Base-by-base conservation (phyloP, 2,329 filamentous ascomycete genomes). In the Penicillium concentricum region DNA sequence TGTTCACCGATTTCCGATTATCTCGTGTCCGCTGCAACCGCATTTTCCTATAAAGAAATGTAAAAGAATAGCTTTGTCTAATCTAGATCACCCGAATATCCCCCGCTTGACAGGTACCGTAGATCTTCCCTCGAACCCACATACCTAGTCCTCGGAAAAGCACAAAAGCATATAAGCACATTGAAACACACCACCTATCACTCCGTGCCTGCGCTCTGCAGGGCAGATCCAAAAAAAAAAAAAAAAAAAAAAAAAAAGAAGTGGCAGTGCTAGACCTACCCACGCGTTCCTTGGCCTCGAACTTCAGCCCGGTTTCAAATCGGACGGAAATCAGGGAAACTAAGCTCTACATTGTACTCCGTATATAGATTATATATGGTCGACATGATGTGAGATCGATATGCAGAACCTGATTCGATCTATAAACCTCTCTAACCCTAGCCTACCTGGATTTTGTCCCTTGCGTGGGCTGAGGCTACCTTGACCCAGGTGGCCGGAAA, bases 1-100 rank as follows among this genome's bases (percentile, higher is more conserved):
- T 46, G 30, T 44, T 50, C 51, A 54, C 51, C 44, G 39, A 50
- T 50, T 39, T 20, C 32, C 51, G 24, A 53, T 60, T 61, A 60
- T 59, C 61, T 62, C 56, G 53, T 64, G 62, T 62, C 61, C 62
- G 63, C 63, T 59, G 44, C 61, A 66, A 54, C 58, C 63, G 63
- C 62, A 34, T 34, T 34, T 41, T 8, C 43, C 35, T 6, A 24
- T 42, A 49, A 55, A 60, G 26, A 20, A 47, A 54, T 38, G 20
- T 5, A 45, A 26, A 38, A 22, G 20, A 45, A 54, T 26, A 18
- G 16, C 38, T 28, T 39, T 49, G 16, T 56, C 20, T 10, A 7
- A 42, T 41, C 28, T 26, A 34, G 41, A 52, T 39, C 20, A 5
- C 28, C 30, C 6, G 16, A 22, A 12, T n/a, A 26, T 26, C 10